A percentile compares a stretch with the other conserved stretches of the same genome.
Evolutionary conservation across 371 early-diverging fungal species (phyloP).

Genomic region (Fennellomyces sp.): DNA sequence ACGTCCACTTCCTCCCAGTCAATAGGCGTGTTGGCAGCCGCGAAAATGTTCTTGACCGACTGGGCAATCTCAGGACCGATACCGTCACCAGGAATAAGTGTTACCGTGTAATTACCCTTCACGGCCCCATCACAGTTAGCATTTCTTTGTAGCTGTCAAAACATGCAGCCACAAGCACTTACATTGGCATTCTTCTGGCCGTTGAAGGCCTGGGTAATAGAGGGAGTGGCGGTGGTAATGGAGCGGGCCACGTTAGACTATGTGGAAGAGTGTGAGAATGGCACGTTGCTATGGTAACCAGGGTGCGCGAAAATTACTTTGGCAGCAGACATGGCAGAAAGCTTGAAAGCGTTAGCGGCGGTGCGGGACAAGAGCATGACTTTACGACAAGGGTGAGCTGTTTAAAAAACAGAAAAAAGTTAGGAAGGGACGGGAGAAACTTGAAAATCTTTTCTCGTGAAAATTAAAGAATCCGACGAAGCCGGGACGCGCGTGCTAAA

Average conservation of each 20-base stretch:
- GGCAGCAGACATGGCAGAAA: slow-evolving; percentile 13
- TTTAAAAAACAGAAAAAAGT: slow-evolving; percentile 7
- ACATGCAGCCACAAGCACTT: too few species aligned
- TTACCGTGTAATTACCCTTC: slow-evolving; percentile 84
- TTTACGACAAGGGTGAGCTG: slow-evolving; percentile 1
- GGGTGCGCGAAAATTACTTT: slow-evolving; percentile 7
- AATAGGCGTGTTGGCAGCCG: slow-evolving; percentile 93
- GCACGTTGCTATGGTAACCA: background rate
- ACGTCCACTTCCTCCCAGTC: slow-evolving; percentile 97
- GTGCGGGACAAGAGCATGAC: slow-evolving; percentile 23
- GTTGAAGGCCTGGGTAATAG: slow-evolving; percentile 65
- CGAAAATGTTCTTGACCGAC: slow-evolving; percentile 92
- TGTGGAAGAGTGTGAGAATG: too few species aligned
- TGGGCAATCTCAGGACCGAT: slow-evolving; percentile 98
- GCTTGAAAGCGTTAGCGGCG: slow-evolving; percentile 13
- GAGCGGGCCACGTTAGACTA: slow-evolving; percentile 1
- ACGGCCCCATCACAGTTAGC: background rate
- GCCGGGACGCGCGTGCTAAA: slow-evolving; percentile 2
- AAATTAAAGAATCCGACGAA: background rate
- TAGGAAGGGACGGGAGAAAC: slow-evolving; percentile 8
- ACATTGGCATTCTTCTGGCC: slow-evolving; percentile 70
- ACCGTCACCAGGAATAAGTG: slow-evolving; percentile 98
- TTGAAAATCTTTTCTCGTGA: slow-evolving; percentile 8
- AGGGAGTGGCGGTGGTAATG: slow-evolving; percentile 52
- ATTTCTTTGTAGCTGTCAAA: background rate